Base-by-base conservation (phyloP, 2,329 filamentous ascomycete species). In the Botrytis elliptica region DNA sequence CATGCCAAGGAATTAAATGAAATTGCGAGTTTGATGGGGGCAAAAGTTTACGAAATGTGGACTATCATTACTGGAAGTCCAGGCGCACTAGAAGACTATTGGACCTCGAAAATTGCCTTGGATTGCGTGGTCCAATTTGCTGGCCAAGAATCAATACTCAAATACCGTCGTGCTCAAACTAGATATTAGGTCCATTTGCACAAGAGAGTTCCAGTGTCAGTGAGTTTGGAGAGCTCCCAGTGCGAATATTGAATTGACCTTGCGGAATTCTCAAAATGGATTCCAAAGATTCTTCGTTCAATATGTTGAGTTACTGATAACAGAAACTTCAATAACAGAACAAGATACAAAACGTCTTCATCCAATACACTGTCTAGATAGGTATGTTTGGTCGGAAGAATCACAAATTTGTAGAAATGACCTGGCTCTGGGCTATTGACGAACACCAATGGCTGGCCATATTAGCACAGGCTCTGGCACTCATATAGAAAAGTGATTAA, bases 381-480 rank as follows among this genome's bases (percentile, higher is more conserved):
- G 7, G n/a, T 7, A 18, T 33, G 0, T 57, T 4, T 18, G 6
- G 6, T 57, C 7, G 49, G 49, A 55, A 7, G 1, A 16, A 3
- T 55, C 5, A 55, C 25, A 4, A 18, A 57, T 29, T 29, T 18
- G n/a, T 57, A 14, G n/a, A 4, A 33, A 57, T 16, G n/a, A 18
- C 3, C n/a, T 29, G 0, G 0, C 9, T 29, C 16, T 9, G 3
- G n/a, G 52, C 1, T 3, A 29, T 57, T 3, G 1, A 18, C 6
- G n/a, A 29, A 29, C 3, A 57, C n/a, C 1, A 33, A 33, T 57
- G 3, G 1, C 14, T 55, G 14, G 25, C 6, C 14, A n/a, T n/a
- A 8, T 55, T n/a, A 55, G 12, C 25, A 55, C 10, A n/a, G 10
- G 0, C 3, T 12, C 12, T 55, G 12, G 25, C 3, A 5, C 3